Evolutionary conservation across 108 stramenopile genomes (phyloP).

Genomic region (Skeletonema grethae): DNA sequence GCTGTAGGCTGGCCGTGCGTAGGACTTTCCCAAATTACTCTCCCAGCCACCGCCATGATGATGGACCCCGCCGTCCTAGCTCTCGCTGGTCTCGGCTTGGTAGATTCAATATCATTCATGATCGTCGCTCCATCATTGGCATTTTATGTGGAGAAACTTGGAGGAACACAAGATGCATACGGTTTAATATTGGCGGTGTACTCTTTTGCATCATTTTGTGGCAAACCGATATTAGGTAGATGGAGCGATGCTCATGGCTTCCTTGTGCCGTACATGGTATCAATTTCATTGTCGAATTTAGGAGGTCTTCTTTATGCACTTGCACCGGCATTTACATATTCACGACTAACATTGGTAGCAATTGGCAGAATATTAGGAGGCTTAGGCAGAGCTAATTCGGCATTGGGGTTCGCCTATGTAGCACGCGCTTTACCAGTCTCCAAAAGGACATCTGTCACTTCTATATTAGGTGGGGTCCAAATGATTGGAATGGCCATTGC

Average conservation of each 20-base stretch:
- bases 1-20: too few species aligned
- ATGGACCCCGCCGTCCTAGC: constrained; percentile 39
- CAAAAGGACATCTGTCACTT: constrained; percentile 52
- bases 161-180: constrained; percentile 67
- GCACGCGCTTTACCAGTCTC: constrained; percentile 54
- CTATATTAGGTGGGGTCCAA: constrained; percentile 57
- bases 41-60: background rate
- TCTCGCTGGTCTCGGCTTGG: constrained; percentile 52
- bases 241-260: constrained; percentile 62
- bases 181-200: constrained; percentile 61
- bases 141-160: constrained; percentile 70
- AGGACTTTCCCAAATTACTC: too few species aligned
- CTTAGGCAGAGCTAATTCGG: constrained; percentile 62
- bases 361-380: constrained; percentile 66
- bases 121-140: constrained; percentile 72
- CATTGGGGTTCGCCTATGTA: constrained; percentile 73
- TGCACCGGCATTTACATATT: constrained; percentile 36
- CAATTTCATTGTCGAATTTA: constrained; percentile 46
- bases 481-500: constrained; percentile 73
- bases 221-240: constrained; percentile 71
- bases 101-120: constrained; percentile 78
- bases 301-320: constrained; percentile 66
- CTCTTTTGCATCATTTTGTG: constrained; percentile 66
- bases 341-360: constrained; percentile 51
- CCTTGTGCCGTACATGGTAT: constrained; percentile 54